These are phyloP conservation scores for Nymphaea colorata DNA, from an alignment of 164 flowering plant genomes.

Conservation along the genomic window DNA sequence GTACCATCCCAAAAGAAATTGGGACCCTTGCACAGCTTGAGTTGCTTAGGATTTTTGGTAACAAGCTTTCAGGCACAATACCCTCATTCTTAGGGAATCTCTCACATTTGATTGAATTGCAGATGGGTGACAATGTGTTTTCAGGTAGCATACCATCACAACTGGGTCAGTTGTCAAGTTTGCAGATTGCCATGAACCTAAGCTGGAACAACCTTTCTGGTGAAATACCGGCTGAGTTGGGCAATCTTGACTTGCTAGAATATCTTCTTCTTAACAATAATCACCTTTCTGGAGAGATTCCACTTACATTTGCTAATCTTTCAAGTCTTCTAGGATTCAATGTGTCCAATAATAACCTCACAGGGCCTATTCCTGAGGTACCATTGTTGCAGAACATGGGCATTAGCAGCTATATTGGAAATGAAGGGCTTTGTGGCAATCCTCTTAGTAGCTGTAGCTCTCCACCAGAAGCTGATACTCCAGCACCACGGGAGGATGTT, in stretches of 20 bases:
- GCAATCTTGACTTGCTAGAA: slow-evolving; percentile 39
- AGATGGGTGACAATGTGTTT: slow-evolving; percentile 6
- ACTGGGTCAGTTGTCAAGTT: slow-evolving; percentile 34
- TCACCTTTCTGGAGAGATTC: slow-evolving; percentile 4
- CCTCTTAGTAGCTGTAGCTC: slow-evolving; percentile 5
- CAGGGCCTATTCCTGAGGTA: slow-evolving; percentile 24
- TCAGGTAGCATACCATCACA: slow-evolving; percentile 3
- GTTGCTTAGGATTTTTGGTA: slow-evolving; percentile 5
- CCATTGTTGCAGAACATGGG: slow-evolving; percentile 12
- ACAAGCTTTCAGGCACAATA: slow-evolving; percentile 3
- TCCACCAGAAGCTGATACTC: not conserved
- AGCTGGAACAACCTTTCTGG: slow-evolving; percentile 60
- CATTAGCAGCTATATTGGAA: slow-evolving; percentile 9
- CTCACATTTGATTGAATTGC: slow-evolving; percentile 6
- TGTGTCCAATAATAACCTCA: slow-evolving; percentile 54
- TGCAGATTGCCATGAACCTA: slow-evolving; percentile 70
- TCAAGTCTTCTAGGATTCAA: slow-evolving; percentile 16
- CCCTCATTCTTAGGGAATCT: slow-evolving; percentile 3
- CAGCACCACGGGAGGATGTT: not conserved
- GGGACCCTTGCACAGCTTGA: slow-evolving; percentile 5
- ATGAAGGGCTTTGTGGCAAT: slow-evolving; percentile 11
- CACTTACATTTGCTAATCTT: slow-evolving; percentile 2
- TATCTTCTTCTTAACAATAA: slow-evolving; percentile 5
- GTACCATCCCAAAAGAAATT: slow-evolving; percentile 40
- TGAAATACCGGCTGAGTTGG: slow-evolving; percentile 37